Base-by-base conservation (phyloP, 352 stramenopile genomes). In the Hyaloperonospora arabidopsidis region DNA sequence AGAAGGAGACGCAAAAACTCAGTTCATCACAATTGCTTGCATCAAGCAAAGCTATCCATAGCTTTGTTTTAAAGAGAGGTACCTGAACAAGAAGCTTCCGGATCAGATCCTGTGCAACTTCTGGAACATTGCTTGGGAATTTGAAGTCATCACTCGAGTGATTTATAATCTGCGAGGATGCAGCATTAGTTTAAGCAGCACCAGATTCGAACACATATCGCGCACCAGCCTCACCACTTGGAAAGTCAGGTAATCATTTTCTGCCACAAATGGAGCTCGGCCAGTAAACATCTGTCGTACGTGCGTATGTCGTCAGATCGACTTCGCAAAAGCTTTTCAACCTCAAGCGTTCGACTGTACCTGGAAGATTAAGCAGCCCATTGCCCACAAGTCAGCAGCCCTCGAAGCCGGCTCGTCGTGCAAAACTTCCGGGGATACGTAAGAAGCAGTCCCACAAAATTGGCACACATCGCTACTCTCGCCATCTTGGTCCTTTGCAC, bases 241-340 rank as follows among this genome's bases (percentile, higher is more conserved):
- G 59, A 96, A 96, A 41, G 86, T 95, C 43, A 95, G 68, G 49
- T 94, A 96, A 54, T 97, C 88, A 36, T 91, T 95, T 65, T 93
- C 84, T 25, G 74, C 88, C n/a, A 87, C 65, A 49, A 96, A 96
- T 5, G 85, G 85, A 53, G 86, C 71, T n/a, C 68, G 63, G 1
- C 87, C 87, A 29, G 79, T 88, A 32, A 92, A 67, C 72, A 96
- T 87, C 74, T 93, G 52, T 7, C 39, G 13, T 13, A 29, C 1
- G n/a, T 35, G 8, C 17, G n/a, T n/a, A n/a, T n/a, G 39, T 6
- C n/a, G 54, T 0, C 49, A 44, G 2, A 22, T 34, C 19, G 13
- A 17, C 15, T 41, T 28, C 41, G 18, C 11, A 34, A 29, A 47
- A 17, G 19, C 32, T 28, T 28, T 41, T 18, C 3, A 39, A 28